Percentiles rank a stretch among this genome's conserved stretches.
phyloP scores from a whole-genome alignment of 441 rosid genomes.

The Lepidium campestre region DNA sequence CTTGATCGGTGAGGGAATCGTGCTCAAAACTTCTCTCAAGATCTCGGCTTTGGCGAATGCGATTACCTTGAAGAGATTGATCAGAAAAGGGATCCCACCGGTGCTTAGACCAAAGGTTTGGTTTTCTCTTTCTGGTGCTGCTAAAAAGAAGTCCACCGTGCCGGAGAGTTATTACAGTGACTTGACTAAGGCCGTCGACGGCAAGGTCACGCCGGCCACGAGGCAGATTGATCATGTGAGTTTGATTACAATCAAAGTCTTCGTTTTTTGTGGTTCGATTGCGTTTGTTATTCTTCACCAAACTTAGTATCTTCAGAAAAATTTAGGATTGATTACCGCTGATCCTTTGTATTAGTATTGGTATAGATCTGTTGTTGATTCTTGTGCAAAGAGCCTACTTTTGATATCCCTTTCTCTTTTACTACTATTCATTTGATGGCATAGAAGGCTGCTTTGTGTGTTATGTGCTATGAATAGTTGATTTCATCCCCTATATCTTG shows the following conservation, averaged over 20 bases:
- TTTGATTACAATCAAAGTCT: neutral
- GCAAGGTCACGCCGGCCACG: slow-evolving; percentile 88
- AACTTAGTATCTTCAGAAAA: neutral
- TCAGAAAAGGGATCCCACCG: slow-evolving; percentile 96
- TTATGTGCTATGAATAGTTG: neutral
- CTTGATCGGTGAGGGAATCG: slow-evolving; percentile 56
- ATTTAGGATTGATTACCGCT: neutral
- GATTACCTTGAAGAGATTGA: slow-evolving; percentile 72
- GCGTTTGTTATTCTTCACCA: neutral
- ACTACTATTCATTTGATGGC: neutral
- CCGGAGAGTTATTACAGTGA: slow-evolving; percentile 94
- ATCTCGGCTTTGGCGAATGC: slow-evolving; percentile 75
- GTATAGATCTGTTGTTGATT: neutral
- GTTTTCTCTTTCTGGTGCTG: slow-evolving; percentile 97
- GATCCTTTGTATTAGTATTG: neutral
- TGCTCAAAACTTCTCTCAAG: slow-evolving; percentile 78
- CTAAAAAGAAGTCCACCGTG: slow-evolving; percentile 96
- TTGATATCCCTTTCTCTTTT: neutral
- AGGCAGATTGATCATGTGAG: slow-evolving; percentile 95
- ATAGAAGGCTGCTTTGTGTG: neutral
- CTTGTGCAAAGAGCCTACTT: neutral
- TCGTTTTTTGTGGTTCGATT: neutral
- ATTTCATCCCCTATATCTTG: neutral
- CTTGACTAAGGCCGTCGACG: slow-evolving; percentile 82
- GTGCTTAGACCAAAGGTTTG: slow-evolving; percentile 93